A percentile compares a stretch with the other conserved stretches of the same genome.
Evolutionary conservation across 1,284 basidiomycete species (phyloP).

Genomic region (Volvariella volvacea): DNA sequence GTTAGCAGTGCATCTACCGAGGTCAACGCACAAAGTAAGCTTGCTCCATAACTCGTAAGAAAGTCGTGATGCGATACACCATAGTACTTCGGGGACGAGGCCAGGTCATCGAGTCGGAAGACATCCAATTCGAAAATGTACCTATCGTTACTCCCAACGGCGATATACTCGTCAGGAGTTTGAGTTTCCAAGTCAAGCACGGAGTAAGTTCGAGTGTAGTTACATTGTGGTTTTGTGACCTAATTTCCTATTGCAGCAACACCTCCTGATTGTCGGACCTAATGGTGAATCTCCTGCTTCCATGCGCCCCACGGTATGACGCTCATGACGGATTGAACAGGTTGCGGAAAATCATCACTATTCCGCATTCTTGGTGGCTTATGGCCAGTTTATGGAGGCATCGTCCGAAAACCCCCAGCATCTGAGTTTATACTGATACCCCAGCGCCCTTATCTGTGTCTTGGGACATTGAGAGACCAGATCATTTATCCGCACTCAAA

Average conservation of each 20-base stretch:
- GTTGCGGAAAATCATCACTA: conserved; percentile 84
- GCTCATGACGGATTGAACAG: conserved; percentile 28
- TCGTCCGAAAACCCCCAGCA: conserved; percentile 89
- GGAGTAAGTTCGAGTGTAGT: conserved; percentile 53
- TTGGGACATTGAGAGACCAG: conserved; percentile 93
- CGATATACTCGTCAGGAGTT: conserved; percentile 77
- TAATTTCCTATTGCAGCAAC: conserved; percentile 48
- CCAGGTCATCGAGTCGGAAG: conserved; percentile 74
- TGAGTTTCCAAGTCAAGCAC: conserved; percentile 87
- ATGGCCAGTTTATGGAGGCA: conserved; percentile 95
- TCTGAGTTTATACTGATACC: conserved; percentile 93
- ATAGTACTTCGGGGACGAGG: conserved; percentile 80
- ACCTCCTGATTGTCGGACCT: conserved; percentile 86
- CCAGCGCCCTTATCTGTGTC: conserved; percentile 89
- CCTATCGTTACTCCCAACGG: conserved; percentile 97
- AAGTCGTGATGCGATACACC: conserved; percentile 4
- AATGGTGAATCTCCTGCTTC: conserved; percentile 53
- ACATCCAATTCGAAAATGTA: conserved; percentile 89
- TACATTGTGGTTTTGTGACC: conserved; percentile 3
- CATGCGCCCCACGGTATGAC: background rate
- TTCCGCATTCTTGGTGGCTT: conserved; percentile 95
- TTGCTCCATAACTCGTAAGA: background rate
- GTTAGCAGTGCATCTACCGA: conserved; percentile 72
- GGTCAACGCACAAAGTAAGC: conserved; percentile 75
- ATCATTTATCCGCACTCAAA: conserved; percentile 84